Conservation (phyloP, 2,329 filamentous ascomycete species). For the Xylariaceae sp. region DNA sequence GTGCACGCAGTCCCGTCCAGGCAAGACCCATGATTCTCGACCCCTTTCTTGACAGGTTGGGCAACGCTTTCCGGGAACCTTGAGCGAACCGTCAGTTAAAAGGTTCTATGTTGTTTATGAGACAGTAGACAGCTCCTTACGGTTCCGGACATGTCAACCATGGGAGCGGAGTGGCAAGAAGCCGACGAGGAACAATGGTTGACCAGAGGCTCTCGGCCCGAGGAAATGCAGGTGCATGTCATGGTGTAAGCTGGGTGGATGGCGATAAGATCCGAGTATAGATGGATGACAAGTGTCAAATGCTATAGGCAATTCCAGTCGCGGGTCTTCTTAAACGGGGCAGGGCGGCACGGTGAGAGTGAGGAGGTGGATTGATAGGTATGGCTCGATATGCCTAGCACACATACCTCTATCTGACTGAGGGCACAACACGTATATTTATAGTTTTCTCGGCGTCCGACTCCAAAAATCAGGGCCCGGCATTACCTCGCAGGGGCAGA, state of each 20-base stretch:
- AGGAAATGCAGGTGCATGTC: slow-evolving; percentile 17
- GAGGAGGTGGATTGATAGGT: too few relatives aligned
- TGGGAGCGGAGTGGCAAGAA: slow-evolving; percentile 7
- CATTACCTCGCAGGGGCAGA: slow-evolving; percentile 17
- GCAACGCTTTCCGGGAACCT: slow-evolving; percentile 28
- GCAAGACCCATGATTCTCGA: slow-evolving; percentile 24
- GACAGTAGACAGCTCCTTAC: slow-evolving; percentile 13
- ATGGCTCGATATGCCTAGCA: neutral
- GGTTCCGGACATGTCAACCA: slow-evolving; percentile 25
- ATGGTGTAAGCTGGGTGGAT: slow-evolving; percentile 5
- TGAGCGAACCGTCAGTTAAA: slow-evolving; percentile 9
- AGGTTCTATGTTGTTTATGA: slow-evolving; percentile 3
- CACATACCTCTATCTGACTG: neutral
- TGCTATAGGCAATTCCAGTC: neutral
- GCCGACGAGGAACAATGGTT: slow-evolving; percentile 8
- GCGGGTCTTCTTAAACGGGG: neutral
- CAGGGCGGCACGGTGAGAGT: neutral
- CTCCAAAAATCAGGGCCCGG: slow-evolving; percentile 24
- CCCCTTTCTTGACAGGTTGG: slow-evolving; percentile 25
- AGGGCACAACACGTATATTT: neutral
- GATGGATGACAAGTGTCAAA: neutral
- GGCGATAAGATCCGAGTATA: neutral
- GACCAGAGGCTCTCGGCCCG: slow-evolving; percentile 4
- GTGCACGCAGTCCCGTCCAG: slow-evolving; percentile 25
- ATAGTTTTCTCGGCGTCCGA: neutral